phyloP scores from a whole-genome alignment of 1,139 yeast species.

The Sugiyamaella xylanicola region DNA sequence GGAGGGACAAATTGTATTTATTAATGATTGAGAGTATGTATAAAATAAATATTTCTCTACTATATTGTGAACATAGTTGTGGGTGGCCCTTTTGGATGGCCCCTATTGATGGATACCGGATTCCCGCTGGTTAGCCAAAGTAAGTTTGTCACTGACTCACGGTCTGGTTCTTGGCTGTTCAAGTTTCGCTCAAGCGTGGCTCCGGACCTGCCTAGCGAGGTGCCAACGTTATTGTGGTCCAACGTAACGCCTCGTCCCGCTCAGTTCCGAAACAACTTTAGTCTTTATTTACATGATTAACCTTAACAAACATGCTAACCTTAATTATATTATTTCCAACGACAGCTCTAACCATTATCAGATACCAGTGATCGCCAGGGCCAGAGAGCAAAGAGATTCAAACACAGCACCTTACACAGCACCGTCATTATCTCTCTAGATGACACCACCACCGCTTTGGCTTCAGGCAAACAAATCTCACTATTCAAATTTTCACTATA shows the following conservation, averaged over 20 bases:
- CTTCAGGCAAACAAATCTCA: no score
- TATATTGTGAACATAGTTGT: no score
- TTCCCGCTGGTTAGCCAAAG: no score
- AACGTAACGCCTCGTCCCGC: background rate
- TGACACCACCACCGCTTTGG: no score
- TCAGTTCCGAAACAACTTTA: background rate
- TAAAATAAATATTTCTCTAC: background rate
- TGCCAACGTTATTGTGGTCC: background rate
- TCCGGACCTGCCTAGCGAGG: background rate
- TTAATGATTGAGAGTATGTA: constrained; percentile 3
- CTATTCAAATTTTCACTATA: no score
- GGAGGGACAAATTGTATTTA: background rate
- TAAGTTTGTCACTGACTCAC: no score
- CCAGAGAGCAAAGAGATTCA: background rate
- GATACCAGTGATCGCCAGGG: constrained; percentile 10
- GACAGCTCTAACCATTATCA: background rate
- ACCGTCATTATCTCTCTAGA: no score
- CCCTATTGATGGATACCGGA: no score
- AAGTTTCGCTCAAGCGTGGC: background rate
- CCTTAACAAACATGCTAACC: background rate
- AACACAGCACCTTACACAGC: no score
- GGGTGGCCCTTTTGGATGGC: background rate
- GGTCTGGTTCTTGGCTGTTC: no score
- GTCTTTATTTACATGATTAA: background rate
- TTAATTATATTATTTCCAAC: background rate